A percentile compares a stretch with the other conserved stretches of the same genome.
These are phyloP conservation scores for Marchantia polymorpha DNA, from an alignment of 225 moss, liverwort and hornwort species.

Conservation along the genomic window DNA sequence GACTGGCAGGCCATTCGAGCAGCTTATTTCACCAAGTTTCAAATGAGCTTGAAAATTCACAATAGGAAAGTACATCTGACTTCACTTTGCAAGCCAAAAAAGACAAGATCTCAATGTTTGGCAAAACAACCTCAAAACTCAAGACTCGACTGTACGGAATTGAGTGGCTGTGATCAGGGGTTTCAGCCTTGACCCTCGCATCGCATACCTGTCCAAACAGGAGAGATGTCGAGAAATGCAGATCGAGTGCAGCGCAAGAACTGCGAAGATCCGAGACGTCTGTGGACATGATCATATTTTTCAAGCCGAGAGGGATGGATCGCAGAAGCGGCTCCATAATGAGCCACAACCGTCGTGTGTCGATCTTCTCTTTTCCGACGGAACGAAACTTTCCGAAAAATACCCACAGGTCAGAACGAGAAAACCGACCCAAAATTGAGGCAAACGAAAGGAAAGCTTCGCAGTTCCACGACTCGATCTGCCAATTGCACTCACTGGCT, in stretches of 20 bases:
- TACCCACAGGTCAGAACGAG: neutral
- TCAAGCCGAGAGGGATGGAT: conserved; percentile 18
- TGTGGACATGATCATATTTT: conserved; percentile 22
- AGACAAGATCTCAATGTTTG: neutral
- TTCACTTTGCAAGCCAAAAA: neutral
- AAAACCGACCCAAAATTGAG: neutral
- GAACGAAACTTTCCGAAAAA: neutral
- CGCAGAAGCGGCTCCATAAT: conserved; percentile 35
- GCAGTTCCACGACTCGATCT: neutral
- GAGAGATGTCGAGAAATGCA: conserved; percentile 18
- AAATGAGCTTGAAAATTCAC: neutral
- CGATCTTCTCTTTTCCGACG: neutral
- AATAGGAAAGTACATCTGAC: neutral
- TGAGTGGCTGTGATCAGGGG: neutral
- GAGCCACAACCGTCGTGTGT: neutral
- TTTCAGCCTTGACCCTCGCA: neutral
- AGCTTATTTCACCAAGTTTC: too few species aligned
- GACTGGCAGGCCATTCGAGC: too few species aligned
- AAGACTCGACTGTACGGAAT: neutral
- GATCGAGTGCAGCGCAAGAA: conserved; percentile 27
- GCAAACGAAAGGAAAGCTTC: neutral
- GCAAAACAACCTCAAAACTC: neutral
- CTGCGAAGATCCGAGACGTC: neutral
- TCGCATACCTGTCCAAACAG: conserved; percentile 26
- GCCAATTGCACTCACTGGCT: neutral